A percentile compares a stretch with the other conserved stretches of the same genome.
Evolutionary conservation across 2,329 filamentous ascomycete species (phyloP).

Genomic region (Myriosclerotinia curreyana): DNA sequence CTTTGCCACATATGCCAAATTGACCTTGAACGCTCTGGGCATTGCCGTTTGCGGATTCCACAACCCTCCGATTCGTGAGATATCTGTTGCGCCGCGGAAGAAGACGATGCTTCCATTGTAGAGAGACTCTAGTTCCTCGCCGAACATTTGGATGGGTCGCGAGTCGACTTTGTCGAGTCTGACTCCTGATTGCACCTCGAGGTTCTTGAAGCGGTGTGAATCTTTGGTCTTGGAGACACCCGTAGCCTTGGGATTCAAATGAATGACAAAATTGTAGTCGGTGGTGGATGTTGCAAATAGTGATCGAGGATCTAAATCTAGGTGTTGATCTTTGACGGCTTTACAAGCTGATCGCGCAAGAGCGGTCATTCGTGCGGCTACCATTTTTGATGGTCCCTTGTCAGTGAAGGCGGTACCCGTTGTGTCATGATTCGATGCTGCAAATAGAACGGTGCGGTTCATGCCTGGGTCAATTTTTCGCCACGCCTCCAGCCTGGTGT

Average conservation of each 20-base stretch:
- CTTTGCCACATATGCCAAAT: constrained; percentile 65
- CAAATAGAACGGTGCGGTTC: constrained; percentile 78
- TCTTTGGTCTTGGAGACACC: constrained; percentile 40
- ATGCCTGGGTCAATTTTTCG: constrained; percentile 83
- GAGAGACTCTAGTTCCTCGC: constrained; percentile 62
- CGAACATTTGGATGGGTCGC: constrained; percentile 60
- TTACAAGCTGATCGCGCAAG: constrained; percentile 74
- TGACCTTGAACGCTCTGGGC: constrained; percentile 62
- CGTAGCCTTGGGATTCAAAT: constrained; percentile 48
- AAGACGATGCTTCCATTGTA: constrained; percentile 74
- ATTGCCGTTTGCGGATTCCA: constrained; percentile 56
- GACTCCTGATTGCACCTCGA: constrained; percentile 57
- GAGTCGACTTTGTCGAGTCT: constrained; percentile 49
- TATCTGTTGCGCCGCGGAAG: constrained; percentile 64
- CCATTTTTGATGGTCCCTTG: constrained; percentile 71
- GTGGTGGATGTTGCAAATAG: constrained; percentile 71
- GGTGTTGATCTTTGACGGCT: constrained; percentile 52
- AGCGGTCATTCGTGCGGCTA: constrained; percentile 77
- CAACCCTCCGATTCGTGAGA: constrained; percentile 59
- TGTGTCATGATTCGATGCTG: constrained; percentile 72
- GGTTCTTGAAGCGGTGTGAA: constrained; percentile 70
- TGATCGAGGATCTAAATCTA: constrained; percentile 51
- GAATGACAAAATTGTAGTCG: constrained; percentile 86
- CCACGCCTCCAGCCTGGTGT: constrained; percentile 76
- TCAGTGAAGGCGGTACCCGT: constrained; percentile 81